Evolutionary conservation across 179 eudicot genomes (phyloP).

Genomic region (Drosera spatulata): DNA sequence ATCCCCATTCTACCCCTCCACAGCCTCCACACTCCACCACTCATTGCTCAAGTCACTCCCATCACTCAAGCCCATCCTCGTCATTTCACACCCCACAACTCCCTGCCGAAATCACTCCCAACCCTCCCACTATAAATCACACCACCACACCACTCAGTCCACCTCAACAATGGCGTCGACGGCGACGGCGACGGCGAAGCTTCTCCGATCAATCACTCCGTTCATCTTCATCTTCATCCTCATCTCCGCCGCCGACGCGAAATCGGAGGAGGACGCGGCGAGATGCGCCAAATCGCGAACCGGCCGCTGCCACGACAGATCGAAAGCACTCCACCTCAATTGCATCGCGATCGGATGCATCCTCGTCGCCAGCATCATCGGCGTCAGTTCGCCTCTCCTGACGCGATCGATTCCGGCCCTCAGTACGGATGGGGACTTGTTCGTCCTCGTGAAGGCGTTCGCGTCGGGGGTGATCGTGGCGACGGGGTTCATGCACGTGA

Average conservation of each 20-base stretch:
- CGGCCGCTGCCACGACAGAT: constrained; percentile 15
- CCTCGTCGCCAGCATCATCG: constrained; percentile 21
- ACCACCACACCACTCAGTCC: too few relatives aligned
- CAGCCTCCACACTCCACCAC: too few relatives aligned
- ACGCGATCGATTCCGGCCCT: constrained; percentile 14
- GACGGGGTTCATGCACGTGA: constrained; percentile 37
- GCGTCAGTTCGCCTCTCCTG: constrained; percentile 25
- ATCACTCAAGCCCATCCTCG: too few relatives aligned
- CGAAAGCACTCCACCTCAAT: constrained; percentile 13
- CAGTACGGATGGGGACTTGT: constrained; percentile 15
- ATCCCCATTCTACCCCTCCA: too few relatives aligned
- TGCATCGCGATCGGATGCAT: constrained; percentile 24
- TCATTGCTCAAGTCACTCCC: too few relatives aligned
- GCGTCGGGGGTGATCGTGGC: constrained; percentile 32
- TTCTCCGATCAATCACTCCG: too few relatives aligned
- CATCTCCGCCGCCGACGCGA: constrained; percentile 8
- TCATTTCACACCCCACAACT: too few relatives aligned
- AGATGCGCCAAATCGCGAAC: constrained; percentile 6
- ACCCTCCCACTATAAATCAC: too few relatives aligned
- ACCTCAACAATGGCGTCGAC: constrained; percentile 3
- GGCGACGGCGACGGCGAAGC: constrained; percentile 22
- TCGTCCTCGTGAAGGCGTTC: constrained; percentile 20
- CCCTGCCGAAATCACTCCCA: too few relatives aligned
- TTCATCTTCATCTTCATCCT: constrained; percentile 8
- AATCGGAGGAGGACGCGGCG: constrained; percentile 19